phyloP scores from a whole-genome alignment of 1,284 basidiomycete genomes.

The Puccinia coronata region DNA sequence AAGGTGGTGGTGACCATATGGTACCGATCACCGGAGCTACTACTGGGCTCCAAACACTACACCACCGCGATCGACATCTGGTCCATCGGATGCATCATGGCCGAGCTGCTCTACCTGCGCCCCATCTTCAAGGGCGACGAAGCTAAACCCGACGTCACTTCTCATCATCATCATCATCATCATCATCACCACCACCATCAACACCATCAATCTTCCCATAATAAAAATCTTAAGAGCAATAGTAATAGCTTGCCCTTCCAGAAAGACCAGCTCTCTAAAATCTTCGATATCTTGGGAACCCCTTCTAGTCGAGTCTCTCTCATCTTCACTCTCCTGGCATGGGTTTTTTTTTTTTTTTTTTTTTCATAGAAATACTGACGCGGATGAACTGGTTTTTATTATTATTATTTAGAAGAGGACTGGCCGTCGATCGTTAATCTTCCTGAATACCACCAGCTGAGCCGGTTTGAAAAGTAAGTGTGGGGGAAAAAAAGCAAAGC shows the following conservation, averaged over 20 bases:
- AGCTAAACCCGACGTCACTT: constrained; percentile 70
- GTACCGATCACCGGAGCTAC: constrained; percentile 94
- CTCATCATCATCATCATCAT: neutral
- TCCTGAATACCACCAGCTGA: constrained; percentile 83
- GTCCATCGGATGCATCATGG: constrained; percentile 96
- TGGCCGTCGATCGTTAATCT: constrained; percentile 86
- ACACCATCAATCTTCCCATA: too few species aligned
- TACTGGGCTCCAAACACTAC: constrained; percentile 94
- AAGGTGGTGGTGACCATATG: constrained; percentile 92
- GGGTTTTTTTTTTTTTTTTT: neutral
- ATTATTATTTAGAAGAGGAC: constrained; percentile 76
- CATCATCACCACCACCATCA: constrained; percentile 65
- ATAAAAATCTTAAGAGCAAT: too few species aligned
- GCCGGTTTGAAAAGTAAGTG: constrained; percentile 70
- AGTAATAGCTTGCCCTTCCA: constrained; percentile 74
- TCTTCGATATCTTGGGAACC: constrained; percentile 90
- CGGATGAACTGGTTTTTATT: neutral
- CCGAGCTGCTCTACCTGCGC: constrained; percentile 84
- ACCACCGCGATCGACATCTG: constrained; percentile 76
- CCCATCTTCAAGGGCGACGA: constrained; percentile 99
- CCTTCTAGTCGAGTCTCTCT: constrained; percentile 68
- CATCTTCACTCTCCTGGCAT: neutral
- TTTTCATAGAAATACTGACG: constrained; percentile 15
- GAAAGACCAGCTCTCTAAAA: constrained; percentile 87
- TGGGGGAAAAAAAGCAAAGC: neutral